phyloP scores from a whole-genome alignment of 106 monocot genomes.

The Dioscorea dumetorum region DNA sequence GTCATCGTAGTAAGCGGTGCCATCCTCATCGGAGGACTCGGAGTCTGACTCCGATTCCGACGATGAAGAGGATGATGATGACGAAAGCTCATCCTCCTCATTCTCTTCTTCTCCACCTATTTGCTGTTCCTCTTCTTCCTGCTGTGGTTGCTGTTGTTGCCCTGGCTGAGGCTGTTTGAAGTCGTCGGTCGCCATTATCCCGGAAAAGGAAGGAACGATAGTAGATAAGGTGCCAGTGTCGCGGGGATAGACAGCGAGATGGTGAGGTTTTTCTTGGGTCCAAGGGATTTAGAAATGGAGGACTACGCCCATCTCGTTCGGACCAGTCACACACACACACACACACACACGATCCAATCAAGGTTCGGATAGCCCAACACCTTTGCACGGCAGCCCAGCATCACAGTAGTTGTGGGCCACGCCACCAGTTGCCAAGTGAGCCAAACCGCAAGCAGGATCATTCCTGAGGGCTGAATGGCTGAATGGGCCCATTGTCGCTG shows the following conservation, averaged over 20 bases:
- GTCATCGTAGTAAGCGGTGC: not conserved
- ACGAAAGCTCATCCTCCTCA: not conserved
- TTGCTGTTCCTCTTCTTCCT: not conserved
- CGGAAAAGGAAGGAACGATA: not conserved
- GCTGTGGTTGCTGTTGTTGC: not conserved
- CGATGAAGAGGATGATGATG: constrained; percentile 6
- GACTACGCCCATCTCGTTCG: too few species aligned
- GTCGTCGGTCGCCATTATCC: constrained; percentile 3
- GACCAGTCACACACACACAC: too few species aligned
- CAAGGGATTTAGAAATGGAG: not conserved
- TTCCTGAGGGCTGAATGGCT: too few species aligned
- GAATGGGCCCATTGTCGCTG: too few species aligned
- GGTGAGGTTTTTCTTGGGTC: not conserved
- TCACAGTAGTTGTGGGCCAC: too few species aligned
- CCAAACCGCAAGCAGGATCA: too few species aligned
- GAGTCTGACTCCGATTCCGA: constrained; percentile 20
- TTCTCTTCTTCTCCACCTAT: not conserved
- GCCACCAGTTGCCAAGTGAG: too few species aligned
- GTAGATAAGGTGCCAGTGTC: not conserved
- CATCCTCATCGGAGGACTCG: constrained; percentile 13
- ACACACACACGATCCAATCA: too few species aligned
- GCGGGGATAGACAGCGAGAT: not conserved
- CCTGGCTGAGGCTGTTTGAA: not conserved
- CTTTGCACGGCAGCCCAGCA: too few species aligned
- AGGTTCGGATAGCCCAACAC: too few species aligned